A percentile compares a stretch with the other conserved stretches of the same genome.
Conservation (phyloP, 2,329 filamentous ascomycete genomes). For the Penicillium freii region DNA sequence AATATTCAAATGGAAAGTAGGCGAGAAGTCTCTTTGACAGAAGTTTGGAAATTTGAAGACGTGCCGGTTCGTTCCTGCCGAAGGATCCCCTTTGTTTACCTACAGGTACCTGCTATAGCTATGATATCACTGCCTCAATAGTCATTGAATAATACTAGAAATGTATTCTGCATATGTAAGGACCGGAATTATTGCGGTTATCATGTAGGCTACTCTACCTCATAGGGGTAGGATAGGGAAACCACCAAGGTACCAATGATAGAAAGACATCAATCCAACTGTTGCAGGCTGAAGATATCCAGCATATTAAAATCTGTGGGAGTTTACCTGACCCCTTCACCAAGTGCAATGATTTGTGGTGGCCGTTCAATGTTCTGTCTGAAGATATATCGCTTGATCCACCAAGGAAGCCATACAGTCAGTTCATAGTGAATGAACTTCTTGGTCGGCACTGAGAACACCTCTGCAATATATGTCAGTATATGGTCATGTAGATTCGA, state of each 20-base stretch:
- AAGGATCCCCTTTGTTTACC: not conserved
- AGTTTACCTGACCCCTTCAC: constrained; percentile 5
- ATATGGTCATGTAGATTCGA: not conserved
- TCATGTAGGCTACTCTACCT: not conserved
- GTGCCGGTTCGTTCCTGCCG: not conserved
- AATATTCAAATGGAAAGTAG: not conserved
- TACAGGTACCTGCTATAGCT: not conserved
- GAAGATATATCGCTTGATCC: constrained; percentile 57
- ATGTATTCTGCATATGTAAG: not conserved
- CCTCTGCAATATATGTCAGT: constrained; percentile 53
- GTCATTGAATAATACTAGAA: not conserved
- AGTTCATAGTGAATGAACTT: constrained; percentile 57
- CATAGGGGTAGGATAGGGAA: too few relatives aligned
- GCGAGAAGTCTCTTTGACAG: not conserved
- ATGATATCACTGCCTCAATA: not conserved
- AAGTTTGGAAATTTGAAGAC: not conserved
- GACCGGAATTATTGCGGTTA: not conserved
- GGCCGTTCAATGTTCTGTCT: constrained; percentile 41
- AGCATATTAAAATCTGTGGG: not conserved
- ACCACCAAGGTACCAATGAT: not conserved
- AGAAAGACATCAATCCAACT: not conserved
- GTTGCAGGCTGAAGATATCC: not conserved
- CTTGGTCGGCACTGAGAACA: constrained; percentile 57
- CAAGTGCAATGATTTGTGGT: constrained; percentile 24
- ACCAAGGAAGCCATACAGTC: constrained; percentile 58